Percentiles rank a stretch among this genome's conserved stretches.
Conservation (phyloP, 805 yeast genomes). For the Wickerhamiella hasegawae region DNA sequence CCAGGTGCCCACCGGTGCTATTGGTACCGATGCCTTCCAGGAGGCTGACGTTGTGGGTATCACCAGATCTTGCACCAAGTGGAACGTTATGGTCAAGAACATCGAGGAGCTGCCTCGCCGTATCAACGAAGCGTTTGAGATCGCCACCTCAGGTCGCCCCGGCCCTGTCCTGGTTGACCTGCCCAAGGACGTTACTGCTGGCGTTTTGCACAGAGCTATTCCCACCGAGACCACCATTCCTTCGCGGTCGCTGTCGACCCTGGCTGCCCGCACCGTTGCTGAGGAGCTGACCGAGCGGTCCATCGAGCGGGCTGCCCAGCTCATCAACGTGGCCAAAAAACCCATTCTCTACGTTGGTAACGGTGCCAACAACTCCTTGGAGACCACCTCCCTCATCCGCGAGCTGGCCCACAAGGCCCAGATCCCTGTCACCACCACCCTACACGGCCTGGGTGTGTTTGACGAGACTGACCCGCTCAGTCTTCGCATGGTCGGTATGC, state of each 20-base stretch:
- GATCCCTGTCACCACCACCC: conserved; percentile 91
- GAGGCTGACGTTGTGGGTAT: conserved; percentile 98
- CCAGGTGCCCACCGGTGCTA: conserved; percentile 88
- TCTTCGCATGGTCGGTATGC: conserved; percentile 96
- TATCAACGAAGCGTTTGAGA: conserved; percentile 95
- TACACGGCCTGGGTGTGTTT: conserved; percentile 87
- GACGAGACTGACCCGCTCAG: conserved; percentile 86
- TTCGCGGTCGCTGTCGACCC: conserved; percentile 43
- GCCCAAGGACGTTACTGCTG: conserved; percentile 96
- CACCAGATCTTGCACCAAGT: conserved; percentile 92
- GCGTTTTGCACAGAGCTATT: conserved; percentile 70
- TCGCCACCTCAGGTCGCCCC: conserved; percentile 90
- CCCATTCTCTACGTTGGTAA: conserved; percentile 88
- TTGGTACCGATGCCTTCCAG: conserved; percentile 98
- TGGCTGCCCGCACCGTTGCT: conserved; percentile 54
- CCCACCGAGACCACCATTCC: conserved; percentile 69
- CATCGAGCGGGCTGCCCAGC: conserved; percentile 57
- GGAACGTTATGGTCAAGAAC: conserved; percentile 97
- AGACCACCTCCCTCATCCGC: conserved; percentile 45
- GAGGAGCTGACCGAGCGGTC: conserved; percentile 56
- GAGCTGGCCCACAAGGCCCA: conserved; percentile 80
- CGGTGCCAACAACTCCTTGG: conserved; percentile 74
- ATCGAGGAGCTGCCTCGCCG: conserved; percentile 90
- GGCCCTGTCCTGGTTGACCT: conserved; percentile 96
- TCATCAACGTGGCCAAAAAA: conserved; percentile 67